Evolutionary conservation across 177 flowering plant genomes (phyloP), one percentile per base, ranked within the genome.

Genomic region (Vitis hybrid): DNA sequence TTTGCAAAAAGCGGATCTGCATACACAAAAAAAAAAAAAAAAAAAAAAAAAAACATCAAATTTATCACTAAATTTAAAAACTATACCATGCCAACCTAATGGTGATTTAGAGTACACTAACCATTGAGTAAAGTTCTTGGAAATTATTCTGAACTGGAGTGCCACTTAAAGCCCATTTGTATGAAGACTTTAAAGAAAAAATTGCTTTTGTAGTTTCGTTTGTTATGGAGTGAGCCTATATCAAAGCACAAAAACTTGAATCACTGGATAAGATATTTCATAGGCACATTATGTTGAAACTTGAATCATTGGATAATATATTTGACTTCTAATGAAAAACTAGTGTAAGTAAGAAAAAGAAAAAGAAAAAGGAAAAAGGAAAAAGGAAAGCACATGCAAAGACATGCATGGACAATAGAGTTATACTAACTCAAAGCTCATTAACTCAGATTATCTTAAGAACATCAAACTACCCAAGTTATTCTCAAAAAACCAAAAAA

Each of bases 151-250:
- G 62, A 11, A 59, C 12, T 7, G 62, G 62, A 59, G 32, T 59
- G 62, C 62, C 40, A 24, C 32, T 59, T 10, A 59, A 13, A 59
- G 62, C 62, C 62, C 62, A 59, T 59, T 24, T 59, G 27, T 59
- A 59, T 59, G 35, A 24, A 59, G 62, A 59, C 62, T 59, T 13
- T 24, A 59, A 59, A 19, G 62, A 30, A 59, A 6, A 21, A 10
- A 59, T 11, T 21, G 62, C 62, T 59, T 21, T 59, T 59, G 62
- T 19, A 19, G 32, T 59, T 59, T 19, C 4, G 62, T 21, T 35
- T 35, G 21, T 59, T 19, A 59, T 59, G 10, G 27, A 2, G 4
- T 59, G 62, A 59, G 62, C 62, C 62, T 59, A 13, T 13, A 59
- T 59, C 24, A 19, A 21, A 21, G 62, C 30, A 59, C 10, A 24